phyloP scores from a whole-genome alignment of 768 basidiomycete species.

The Lactarius hatsudake region DNA sequence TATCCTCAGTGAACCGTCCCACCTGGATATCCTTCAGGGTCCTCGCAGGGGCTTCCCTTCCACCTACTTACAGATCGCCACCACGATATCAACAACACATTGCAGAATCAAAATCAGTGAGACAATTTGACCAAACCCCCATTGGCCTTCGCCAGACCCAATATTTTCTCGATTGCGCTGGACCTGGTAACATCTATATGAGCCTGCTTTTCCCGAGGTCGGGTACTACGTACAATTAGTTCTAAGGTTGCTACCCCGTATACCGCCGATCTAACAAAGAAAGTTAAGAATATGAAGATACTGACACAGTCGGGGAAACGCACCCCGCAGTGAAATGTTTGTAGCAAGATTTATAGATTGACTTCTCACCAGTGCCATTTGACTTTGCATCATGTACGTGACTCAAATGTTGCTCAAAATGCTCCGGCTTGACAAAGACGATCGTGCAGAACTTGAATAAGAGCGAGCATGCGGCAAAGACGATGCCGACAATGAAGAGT shows the following conservation, averaged over 20 bases:
- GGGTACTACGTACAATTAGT: slow-evolving; percentile 8
- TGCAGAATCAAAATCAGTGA: slow-evolving; percentile 1
- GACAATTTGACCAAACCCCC: slow-evolving; percentile 21
- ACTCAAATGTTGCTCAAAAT: neutral
- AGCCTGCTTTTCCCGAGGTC: neutral
- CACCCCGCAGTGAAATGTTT: neutral
- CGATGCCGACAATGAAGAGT: slow-evolving; percentile 10
- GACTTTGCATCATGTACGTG: neutral
- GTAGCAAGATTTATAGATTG: neutral
- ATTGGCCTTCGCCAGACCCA: slow-evolving; percentile 5
- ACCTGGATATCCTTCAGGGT: neutral
- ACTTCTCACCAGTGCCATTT: no score
- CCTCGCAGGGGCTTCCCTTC: neutral
- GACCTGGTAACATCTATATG: neutral
- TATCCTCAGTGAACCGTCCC: neutral
- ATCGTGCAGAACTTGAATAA: slow-evolving; percentile 7
- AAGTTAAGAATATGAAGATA: neutral
- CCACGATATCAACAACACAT: slow-evolving; percentile 4
- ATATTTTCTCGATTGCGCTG: slow-evolving; percentile 4
- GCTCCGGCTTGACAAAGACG: neutral
- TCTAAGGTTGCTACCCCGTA: slow-evolving; percentile 13
- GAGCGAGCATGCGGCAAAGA: neutral
- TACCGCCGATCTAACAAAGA: slow-evolving; percentile 1
- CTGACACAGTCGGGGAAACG: neutral
- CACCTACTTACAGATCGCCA: neutral